Conservation (phyloP, 176 grass and related monocot genomes). For the Oryza coarctata region DNA sequence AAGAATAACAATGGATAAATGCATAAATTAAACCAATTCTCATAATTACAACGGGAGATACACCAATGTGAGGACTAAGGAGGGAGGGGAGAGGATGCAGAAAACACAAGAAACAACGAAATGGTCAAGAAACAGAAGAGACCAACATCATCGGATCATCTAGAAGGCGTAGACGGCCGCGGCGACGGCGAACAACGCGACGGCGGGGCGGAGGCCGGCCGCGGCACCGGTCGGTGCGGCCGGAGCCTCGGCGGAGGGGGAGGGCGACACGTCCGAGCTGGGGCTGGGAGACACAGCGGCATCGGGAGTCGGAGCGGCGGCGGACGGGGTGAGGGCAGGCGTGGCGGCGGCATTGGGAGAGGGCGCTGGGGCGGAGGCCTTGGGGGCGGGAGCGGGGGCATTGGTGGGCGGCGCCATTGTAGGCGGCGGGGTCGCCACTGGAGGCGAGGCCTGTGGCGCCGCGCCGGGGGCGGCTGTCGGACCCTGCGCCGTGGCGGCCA, state of each 20-base stretch:
- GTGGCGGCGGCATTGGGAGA: not conserved
- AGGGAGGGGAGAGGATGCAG: no score
- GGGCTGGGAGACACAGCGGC: conserved; percentile 17
- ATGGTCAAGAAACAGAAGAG: conserved; percentile 20
- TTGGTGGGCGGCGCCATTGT: conserved; percentile 10
- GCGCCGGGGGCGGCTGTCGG: conserved; percentile 28
- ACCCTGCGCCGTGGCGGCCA: conserved; percentile 44
- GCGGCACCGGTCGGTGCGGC: not conserved
- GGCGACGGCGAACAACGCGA: conserved; percentile 34
- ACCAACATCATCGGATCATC: not conserved
- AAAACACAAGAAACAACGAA: conserved; percentile 5
- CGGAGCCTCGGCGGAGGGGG: conserved; percentile 37
- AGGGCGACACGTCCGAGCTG: conserved; percentile 10
- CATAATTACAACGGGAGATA: conserved; percentile 51
- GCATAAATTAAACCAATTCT: conserved; percentile 52
- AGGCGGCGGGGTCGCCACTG: conserved; percentile 32
- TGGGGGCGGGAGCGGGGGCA: conserved; percentile 32
- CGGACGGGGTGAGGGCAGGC: conserved; percentile 27
- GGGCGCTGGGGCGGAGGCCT: conserved; percentile 5
- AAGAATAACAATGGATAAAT: conserved; percentile 14
- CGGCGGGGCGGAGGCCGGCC: conserved; percentile 47
- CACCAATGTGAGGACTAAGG: conserved; percentile 17
- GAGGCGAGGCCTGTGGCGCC: conserved; percentile 18
- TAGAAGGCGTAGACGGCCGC: conserved; percentile 49
- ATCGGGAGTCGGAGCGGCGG: conserved; percentile 35